Percentiles rank a stretch among this genome's conserved stretches.
These are phyloP conservation scores for Solanum phureja DNA, from an alignment of 257 asterid species.

Conservation along the genomic window DNA sequence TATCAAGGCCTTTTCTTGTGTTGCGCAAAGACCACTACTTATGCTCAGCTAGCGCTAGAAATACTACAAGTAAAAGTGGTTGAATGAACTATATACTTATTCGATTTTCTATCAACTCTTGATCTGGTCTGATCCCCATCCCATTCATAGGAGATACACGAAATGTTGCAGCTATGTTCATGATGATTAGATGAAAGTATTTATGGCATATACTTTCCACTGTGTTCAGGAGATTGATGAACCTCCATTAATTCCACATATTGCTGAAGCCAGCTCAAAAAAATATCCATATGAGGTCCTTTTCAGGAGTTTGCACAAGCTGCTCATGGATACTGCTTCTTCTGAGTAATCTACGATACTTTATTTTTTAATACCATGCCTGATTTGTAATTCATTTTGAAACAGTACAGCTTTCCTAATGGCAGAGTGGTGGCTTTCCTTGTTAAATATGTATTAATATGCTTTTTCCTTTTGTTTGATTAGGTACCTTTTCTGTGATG, in stretches of 20 bases:
- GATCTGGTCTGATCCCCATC: neutral
- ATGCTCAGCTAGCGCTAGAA: neutral
- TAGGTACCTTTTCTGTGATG: conserved; percentile 97
- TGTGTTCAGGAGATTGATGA: conserved; percentile 87
- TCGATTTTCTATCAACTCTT: neutral
- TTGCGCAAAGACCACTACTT: neutral
- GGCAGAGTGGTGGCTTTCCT: neutral
- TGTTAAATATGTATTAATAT: neutral
- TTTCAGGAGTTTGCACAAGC: conserved; percentile 98
- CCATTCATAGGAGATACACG: neutral
- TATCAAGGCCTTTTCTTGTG: neutral
- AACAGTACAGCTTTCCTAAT: neutral
- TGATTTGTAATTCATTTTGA: neutral
- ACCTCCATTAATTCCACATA: conserved; percentile 96
- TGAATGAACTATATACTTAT: neutral
- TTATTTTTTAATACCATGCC: neutral
- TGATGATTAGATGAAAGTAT: neutral
- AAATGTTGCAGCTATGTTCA: neutral
- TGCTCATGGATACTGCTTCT: conserved; percentile 98
- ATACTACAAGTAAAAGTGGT: neutral
- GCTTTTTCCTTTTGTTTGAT: conserved; percentile 12
- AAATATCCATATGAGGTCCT: conserved; percentile 98
- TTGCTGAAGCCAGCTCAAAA: conserved; percentile 96
- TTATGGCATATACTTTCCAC: neutral
- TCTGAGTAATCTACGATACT: conserved; percentile 54